Percentiles rank a stretch among this genome's conserved stretches.
phyloP scores from a whole-genome alignment of 768 basidiomycete species.

The Leccinum sublutescens region DNA sequence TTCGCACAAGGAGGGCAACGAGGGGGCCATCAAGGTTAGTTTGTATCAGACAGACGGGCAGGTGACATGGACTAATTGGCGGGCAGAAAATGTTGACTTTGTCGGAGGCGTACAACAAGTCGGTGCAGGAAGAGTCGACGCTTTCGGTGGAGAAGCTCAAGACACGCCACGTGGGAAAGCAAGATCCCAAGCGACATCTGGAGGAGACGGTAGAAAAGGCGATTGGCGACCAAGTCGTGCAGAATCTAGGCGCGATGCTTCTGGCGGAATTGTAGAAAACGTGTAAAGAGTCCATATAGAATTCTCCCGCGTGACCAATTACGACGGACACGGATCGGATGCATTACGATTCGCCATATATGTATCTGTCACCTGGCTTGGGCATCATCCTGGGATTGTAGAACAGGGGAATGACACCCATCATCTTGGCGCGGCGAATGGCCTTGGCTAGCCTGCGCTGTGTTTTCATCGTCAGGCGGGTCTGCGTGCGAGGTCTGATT shows the following conservation, averaged over 20 bases:
- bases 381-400: slow-evolving; percentile 31
- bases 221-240: slow-evolving; percentile 96
- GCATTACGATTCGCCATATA: background rate
- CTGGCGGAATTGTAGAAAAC: slow-evolving; percentile 75
- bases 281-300: background rate
- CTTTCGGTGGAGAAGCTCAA: slow-evolving; percentile 90
- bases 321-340: slow-evolving; percentile 11
- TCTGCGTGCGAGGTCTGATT: slow-evolving; percentile 67
- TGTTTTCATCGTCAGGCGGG: slow-evolving; percentile 70
- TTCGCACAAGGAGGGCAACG: slow-evolving; percentile 83
- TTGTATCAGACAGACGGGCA: slow-evolving; percentile 10
- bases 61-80: slow-evolving; percentile 17
- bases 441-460: slow-evolving; percentile 83
- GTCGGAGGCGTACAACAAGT: slow-evolving; percentile 95
- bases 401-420: slow-evolving; percentile 75
- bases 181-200: slow-evolving; percentile 96
- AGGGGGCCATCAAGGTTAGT: slow-evolving; percentile 90
- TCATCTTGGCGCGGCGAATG: slow-evolving; percentile 84
- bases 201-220: slow-evolving; percentile 98
- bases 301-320: slow-evolving; percentile 1
- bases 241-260: slow-evolving; percentile 93
- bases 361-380: slow-evolving; percentile 9
- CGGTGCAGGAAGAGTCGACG: slow-evolving; percentile 97
- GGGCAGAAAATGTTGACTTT: slow-evolving; percentile 77
- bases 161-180: slow-evolving; percentile 96